phyloP scores from a whole-genome alignment of 225 moss, liverwort and hornwort genomes.

The Thuidium tamariscinum region DNA sequence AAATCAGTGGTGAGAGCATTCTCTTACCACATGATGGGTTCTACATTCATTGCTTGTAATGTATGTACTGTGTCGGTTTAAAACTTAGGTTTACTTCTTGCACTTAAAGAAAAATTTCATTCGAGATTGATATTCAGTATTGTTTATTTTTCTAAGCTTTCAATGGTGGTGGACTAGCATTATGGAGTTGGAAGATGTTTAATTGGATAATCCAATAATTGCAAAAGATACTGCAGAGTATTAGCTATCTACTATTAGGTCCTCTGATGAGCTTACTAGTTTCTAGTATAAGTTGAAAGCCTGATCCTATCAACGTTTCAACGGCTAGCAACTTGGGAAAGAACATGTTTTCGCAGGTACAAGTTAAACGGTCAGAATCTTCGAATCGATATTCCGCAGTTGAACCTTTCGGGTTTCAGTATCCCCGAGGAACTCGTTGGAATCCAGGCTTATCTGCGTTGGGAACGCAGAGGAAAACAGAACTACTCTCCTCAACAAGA shows the following conservation, averaged over 20 bases:
- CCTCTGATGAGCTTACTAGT: not conserved
- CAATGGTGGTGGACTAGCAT: not conserved
- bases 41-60: not conserved
- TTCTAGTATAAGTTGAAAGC: not conserved
- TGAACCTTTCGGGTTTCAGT: constrained; percentile 14
- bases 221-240: not conserved
- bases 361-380: constrained; percentile 68
- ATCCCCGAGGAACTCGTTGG: constrained; percentile 74
- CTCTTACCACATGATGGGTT: not conserved
- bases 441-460: constrained; percentile 76
- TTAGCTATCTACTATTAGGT: not conserved
- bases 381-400: constrained; percentile 45
- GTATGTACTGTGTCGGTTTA: not conserved
- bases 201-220: not conserved
- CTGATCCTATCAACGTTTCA: not conserved
- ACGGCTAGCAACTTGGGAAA: constrained; percentile 15
- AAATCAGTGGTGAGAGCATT: constrained; percentile 56
- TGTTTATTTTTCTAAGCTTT: not conserved
- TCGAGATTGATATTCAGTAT: not conserved
- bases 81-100: not conserved
- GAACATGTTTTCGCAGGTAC: constrained; percentile 50
- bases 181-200: not conserved
- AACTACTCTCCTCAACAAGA: constrained; percentile 74
- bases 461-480: constrained; percentile 72
- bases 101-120: not conserved